Percentiles rank a stretch among this genome's conserved stretches.
Evolutionary conservation across 129 eudicot species (phyloP).

Genomic region (Artemisia tridentata): DNA sequence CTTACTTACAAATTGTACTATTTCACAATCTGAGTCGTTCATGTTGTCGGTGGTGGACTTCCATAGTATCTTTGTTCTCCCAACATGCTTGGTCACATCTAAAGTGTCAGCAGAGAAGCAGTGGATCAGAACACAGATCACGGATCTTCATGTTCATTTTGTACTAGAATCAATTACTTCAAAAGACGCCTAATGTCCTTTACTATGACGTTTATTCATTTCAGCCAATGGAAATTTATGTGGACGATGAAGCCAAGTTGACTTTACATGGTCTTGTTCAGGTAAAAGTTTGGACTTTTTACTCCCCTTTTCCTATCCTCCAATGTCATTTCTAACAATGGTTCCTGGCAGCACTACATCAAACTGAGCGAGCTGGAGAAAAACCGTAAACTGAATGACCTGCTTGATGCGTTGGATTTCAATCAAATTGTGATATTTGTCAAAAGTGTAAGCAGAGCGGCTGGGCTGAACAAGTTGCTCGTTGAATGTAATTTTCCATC

Average conservation of each 20-base stretch:
- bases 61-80: too few species aligned
- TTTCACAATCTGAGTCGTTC: too few species aligned
- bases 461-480: slow-evolving; percentile 33
- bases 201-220: slow-evolving; percentile 64
- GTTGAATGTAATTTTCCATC: slow-evolving; percentile 43
- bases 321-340: neutral
- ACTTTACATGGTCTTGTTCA: slow-evolving; percentile 91
- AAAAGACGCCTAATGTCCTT: slow-evolving; percentile 57
- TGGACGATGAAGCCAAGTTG: slow-evolving; percentile 89
- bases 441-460: slow-evolving; percentile 37
- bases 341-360: slow-evolving; percentile 29
- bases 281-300: slow-evolving; percentile 32
- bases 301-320: neutral
- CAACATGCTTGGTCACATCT: too few species aligned
- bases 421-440: slow-evolving; percentile 40
- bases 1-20: too few species aligned
- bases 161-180: slow-evolving; percentile 18
- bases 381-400: slow-evolving; percentile 36
- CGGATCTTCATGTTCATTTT: neutral
- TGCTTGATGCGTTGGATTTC: slow-evolving; percentile 37
- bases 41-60: too few species aligned
- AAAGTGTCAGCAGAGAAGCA: too few species aligned
- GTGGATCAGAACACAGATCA: too few species aligned
- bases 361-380: slow-evolving; percentile 37
- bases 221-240: slow-evolving; percentile 95